These are phyloP conservation scores for Tulasnella sp. DNA, from an alignment of 768 basidiomycete genomes.

Conservation along the genomic window DNA sequence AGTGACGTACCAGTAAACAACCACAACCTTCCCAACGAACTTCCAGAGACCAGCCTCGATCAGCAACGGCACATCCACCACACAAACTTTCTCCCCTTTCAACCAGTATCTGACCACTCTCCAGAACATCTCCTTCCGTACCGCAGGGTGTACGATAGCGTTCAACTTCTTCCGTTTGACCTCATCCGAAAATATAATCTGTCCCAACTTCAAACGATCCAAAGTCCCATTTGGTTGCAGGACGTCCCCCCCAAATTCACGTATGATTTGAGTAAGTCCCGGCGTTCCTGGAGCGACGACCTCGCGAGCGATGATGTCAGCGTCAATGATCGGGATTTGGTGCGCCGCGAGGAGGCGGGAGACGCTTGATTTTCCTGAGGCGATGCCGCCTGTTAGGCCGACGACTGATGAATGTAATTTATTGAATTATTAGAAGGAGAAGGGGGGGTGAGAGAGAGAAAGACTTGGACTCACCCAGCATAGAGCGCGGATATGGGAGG, in stretches of 20 bases:
- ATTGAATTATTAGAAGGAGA: not conserved
- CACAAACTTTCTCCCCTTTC: constrained; percentile 67
- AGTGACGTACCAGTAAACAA: constrained; percentile 79
- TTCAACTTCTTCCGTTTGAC: constrained; percentile 69
- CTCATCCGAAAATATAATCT: constrained; percentile 80
- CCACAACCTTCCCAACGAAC: constrained; percentile 76
- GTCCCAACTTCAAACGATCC: constrained; percentile 78
- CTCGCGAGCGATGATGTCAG: constrained; percentile 94
- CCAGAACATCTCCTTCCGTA: constrained; percentile 72
- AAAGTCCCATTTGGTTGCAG: constrained; percentile 66
- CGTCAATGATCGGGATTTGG: constrained; percentile 82
- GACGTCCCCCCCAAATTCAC: constrained; percentile 66
- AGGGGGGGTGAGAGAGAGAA: not conserved
- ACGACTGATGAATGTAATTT: constrained; percentile 54
- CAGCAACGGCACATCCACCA: constrained; percentile 88
- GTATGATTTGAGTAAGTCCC: constrained; percentile 62
- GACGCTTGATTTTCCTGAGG: constrained; percentile 94
- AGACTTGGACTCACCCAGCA: constrained; percentile 13
- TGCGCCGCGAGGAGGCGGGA: constrained; percentile 65
- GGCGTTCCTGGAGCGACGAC: constrained; percentile 87
- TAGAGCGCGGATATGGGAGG: not conserved
- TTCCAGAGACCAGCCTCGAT: constrained; percentile 85
- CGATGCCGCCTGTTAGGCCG: constrained; percentile 94
- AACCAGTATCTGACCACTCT: constrained; percentile 68
- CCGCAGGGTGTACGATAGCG: constrained; percentile 84